A percentile compares a stretch with the other conserved stretches of the same genome.
Conservation (phyloP, 108 stramenopile genomes). For the Cyclotella cryptica region DNA sequence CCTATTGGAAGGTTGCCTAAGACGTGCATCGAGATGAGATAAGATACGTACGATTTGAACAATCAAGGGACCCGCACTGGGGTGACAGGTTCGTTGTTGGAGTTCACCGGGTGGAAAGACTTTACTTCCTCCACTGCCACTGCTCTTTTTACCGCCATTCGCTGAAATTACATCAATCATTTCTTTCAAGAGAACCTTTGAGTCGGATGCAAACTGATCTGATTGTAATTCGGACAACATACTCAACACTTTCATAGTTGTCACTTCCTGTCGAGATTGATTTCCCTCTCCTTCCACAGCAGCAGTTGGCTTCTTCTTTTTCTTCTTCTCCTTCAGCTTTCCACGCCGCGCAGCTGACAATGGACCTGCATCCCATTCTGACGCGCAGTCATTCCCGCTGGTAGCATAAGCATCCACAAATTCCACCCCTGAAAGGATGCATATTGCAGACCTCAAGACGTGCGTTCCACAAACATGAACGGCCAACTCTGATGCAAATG, state of each 20-base stretch:
- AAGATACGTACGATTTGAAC: conserved; percentile 72
- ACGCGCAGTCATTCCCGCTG: conserved; percentile 17
- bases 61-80: conserved; percentile 82
- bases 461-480: conserved; percentile 90
- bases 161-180: conserved; percentile 34
- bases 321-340: conserved; percentile 69
- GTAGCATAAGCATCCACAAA: conserved; percentile 49
- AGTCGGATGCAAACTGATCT: conserved; percentile 48
- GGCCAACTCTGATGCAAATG: conserved; percentile 63
- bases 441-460: conserved; percentile 78
- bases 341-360: conserved; percentile 62
- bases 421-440: conserved; percentile 76
- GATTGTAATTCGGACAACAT: conserved; percentile 41
- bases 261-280: conserved; percentile 46
- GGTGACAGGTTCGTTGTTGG: conserved; percentile 77
- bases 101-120: conserved; percentile 60
- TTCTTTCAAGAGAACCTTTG: conserved; percentile 43
- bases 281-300: conserved; percentile 20
- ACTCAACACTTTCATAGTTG: conserved; percentile 26
- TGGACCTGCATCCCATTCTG: conserved; percentile 49
- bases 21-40: conserved; percentile 55
- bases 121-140: neutral
- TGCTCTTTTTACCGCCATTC: conserved; percentile 5
- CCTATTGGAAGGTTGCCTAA: conserved; percentile 16
- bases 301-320: conserved; percentile 56